Base-by-base conservation (phyloP, 1,139 yeast species). In the Candida smagusa region DNA sequence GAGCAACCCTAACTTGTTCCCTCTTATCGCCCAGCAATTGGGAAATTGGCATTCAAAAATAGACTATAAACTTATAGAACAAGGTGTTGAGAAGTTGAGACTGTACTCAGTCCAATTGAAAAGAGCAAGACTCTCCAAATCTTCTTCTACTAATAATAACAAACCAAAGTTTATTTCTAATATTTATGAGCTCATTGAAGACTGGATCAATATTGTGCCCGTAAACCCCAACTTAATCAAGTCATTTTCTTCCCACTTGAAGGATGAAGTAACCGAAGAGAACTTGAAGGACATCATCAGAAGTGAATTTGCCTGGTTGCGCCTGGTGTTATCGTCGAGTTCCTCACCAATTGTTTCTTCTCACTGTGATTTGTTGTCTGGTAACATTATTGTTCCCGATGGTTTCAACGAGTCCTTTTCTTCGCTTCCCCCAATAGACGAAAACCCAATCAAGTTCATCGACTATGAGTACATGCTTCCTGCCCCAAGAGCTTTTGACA, bases 381-480 rank as follows among this genome's bases (percentile, higher is more conserved):
- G 92, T 2, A 84, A 84, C 52, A 77, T 84, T 27, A 78, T 84
- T 26, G 70, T 83, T 1, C 84, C 88, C 3, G 62, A 64, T 23
- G 56, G 60, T 21, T 62, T 58, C 42, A 30, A 26, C 9, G 34
- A 41, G 4, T 43, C 46, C 8, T 41, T 49, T 4, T 28, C 31
- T 2, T 19, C 36, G 6, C 53, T 67, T 22, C 69, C 73, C 2
- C 31, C 47, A 0, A 44, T 65, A 19, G 51, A 50, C 1, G 45
- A 59, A 12, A 74, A 74, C 43, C 81, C 81, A 2, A 71, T 83
- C 12, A 71, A 79, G 22, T 84, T 85, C 52, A 85, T 85, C 36
- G 95, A 85, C 56, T 85, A 84, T 54, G 95, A 85, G 61, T 85
- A 85, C 53, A 80, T 86, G 74, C 70, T 82, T 51, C 85, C 86